Percentiles rank a stretch among this genome's conserved stretches.
Conservation (phyloP, 2,329 filamentous ascomycete genomes). For the Aspergillus sp. region DNA sequence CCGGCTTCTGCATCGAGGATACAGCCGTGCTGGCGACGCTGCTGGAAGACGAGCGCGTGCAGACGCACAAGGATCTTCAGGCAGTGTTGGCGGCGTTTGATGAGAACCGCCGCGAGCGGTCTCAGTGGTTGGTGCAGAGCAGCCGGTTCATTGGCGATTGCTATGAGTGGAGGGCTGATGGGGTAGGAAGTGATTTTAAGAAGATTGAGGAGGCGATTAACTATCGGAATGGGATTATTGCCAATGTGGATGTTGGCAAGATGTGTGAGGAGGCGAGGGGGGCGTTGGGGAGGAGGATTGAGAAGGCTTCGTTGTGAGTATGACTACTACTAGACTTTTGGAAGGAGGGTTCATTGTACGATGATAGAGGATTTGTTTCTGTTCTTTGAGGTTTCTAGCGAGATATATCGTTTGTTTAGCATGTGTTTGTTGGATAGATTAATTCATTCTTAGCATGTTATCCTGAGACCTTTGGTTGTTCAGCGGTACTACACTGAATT, state of each 20-base stretch:
- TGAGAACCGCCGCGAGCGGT: constrained; percentile 27
- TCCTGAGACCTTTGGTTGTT: no score
- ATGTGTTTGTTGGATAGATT: background rate
- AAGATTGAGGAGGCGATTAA: constrained; percentile 25
- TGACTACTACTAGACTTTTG: background rate
- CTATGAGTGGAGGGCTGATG: constrained; percentile 36
- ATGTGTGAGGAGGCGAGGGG: constrained; percentile 30
- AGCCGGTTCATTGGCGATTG: constrained; percentile 35
- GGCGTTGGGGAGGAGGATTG: constrained; percentile 21
- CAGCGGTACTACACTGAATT: no score
- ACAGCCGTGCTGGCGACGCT: constrained; percentile 31
- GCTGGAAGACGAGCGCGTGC: constrained; percentile 28
- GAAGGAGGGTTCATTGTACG: no score
- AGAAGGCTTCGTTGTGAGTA: constrained; percentile 10
- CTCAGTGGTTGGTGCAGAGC: constrained; percentile 39
- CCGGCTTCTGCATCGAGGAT: constrained; percentile 39
- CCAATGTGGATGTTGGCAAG: constrained; percentile 26
- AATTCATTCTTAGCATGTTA: background rate
- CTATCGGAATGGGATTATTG: constrained; percentile 21
- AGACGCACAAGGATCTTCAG: constrained; percentile 25
- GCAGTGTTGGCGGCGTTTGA: constrained; percentile 34
- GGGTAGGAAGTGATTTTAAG: constrained; percentile 18
- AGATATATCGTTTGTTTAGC: no score
- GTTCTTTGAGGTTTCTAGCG: background rate
- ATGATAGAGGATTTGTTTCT: background rate